phyloP scores from a whole-genome alignment of 306 rosid species.

The Vigna reflexopilosa region DNA sequence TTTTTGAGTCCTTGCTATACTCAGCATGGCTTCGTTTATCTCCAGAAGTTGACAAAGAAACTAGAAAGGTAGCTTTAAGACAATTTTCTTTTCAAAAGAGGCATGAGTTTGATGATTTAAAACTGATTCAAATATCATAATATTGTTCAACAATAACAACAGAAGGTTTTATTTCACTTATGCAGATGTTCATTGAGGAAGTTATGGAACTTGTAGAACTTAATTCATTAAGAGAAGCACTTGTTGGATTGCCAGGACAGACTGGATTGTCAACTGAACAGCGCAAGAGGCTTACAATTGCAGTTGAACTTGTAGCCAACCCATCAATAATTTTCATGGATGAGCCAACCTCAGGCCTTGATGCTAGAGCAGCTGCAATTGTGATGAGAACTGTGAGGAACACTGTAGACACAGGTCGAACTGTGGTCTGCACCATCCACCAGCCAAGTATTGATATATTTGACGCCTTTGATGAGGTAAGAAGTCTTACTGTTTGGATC shows the following conservation, averaged over 20 bases:
- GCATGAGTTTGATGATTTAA: neutral
- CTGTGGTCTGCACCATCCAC: slow-evolving; percentile 95
- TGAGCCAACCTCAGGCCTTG: slow-evolving; percentile 97
- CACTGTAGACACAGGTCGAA: slow-evolving; percentile 89
- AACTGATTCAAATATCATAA: slow-evolving; percentile 8
- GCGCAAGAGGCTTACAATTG: slow-evolving; percentile 84
- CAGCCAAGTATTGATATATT: slow-evolving; percentile 97
- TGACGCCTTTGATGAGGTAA: slow-evolving; percentile 95
- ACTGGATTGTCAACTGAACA: slow-evolving; percentile 85
- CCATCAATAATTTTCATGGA: slow-evolving; percentile 98
- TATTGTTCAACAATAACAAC: neutral
- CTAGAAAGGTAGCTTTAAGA: slow-evolving; percentile 52
- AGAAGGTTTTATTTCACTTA: neutral
- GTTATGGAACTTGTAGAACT: slow-evolving; percentile 95
- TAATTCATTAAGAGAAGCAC: slow-evolving; percentile 69
- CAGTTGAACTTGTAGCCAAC: slow-evolving; percentile 93
- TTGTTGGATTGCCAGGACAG: slow-evolving; percentile 83
- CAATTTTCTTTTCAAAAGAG: slow-evolving; percentile 2
- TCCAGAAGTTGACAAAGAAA: slow-evolving; percentile 57
- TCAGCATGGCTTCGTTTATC: slow-evolving; percentile 80
- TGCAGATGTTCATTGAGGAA: slow-evolving; percentile 88
- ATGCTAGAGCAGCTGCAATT: slow-evolving; percentile 96
- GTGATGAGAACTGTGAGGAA: slow-evolving; percentile 97
- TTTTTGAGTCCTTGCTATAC: slow-evolving; percentile 71
- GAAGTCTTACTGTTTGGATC: neutral